Percentiles rank a stretch among this genome's conserved stretches.
These are phyloP conservation scores for Globisporangium acanthophoron DNA, from an alignment of 352 stramenopile species.

Conservation along the genomic window DNA sequence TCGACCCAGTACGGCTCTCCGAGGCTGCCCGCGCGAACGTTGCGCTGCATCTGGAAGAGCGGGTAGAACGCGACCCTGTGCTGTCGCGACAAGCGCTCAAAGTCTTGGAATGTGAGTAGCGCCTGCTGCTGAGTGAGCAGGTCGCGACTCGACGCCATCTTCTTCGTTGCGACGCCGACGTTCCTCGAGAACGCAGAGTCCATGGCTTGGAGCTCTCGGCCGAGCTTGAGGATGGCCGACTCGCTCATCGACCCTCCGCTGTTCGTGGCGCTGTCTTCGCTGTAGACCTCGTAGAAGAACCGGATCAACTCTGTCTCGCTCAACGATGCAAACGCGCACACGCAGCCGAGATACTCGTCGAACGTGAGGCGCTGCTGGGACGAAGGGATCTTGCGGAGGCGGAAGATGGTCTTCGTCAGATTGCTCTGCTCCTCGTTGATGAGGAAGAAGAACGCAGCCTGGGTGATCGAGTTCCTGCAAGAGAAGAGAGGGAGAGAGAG, in stretches of 20 bases:
- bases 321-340: slow-evolving; percentile 45
- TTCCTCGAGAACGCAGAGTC: slow-evolving; percentile 38
- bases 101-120: slow-evolving; percentile 41
- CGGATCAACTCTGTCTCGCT: slow-evolving; percentile 38
- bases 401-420: slow-evolving; percentile 38
- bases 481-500: not conserved
- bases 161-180: slow-evolving; percentile 33
- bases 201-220: slow-evolving; percentile 35
- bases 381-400: slow-evolving; percentile 20
- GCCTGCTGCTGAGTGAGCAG: slow-evolving; percentile 13
- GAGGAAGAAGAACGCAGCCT: slow-evolving; percentile 50
- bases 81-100: slow-evolving; percentile 39
- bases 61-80: slow-evolving; percentile 51
- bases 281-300: slow-evolving; percentile 60
- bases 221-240: slow-evolving; percentile 32
- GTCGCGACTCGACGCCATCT: slow-evolving; percentile 22
- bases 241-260: slow-evolving; percentile 19
- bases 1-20: slow-evolving; percentile 45
- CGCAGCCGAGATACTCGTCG: slow-evolving; percentile 42
- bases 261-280: slow-evolving; percentile 13
- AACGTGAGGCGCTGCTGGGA: slow-evolving; percentile 34
- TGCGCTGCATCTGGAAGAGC: slow-evolving; percentile 43
- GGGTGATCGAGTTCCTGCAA: slow-evolving; percentile 29
- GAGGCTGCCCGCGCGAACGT: slow-evolving; percentile 25
- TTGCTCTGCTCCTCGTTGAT: slow-evolving; percentile 40